These are phyloP conservation scores for Suillus ampliporus DNA, from an alignment of 768 basidiomycete genomes.

Conservation along the genomic window DNA sequence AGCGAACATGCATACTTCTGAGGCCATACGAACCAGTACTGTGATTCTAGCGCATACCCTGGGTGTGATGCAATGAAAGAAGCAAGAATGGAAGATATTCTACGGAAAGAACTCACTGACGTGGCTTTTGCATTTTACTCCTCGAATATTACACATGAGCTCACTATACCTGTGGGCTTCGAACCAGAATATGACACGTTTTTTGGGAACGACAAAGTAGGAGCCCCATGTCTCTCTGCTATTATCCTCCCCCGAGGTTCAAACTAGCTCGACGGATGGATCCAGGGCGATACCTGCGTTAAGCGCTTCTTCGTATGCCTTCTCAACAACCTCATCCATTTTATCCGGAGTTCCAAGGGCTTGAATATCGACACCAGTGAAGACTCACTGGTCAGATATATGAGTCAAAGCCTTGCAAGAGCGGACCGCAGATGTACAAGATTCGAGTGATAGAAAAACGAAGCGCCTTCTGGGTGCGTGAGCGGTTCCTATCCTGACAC, in stretches of 20 bases:
- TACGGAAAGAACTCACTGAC: background rate
- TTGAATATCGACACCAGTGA: slow-evolving; percentile 1
- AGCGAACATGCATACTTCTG: background rate
- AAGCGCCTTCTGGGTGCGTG: background rate
- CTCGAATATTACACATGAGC: background rate
- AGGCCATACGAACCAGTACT: slow-evolving; percentile 1
- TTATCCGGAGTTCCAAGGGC: background rate
- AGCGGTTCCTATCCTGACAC: slow-evolving; percentile 3
- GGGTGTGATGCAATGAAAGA: background rate
- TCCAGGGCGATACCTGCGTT: background rate
- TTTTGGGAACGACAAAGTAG: background rate
- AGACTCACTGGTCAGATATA: background rate
- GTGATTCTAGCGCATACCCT: slow-evolving; percentile 4
- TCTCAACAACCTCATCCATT: background rate
- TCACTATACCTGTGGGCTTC: background rate
- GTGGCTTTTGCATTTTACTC: background rate
- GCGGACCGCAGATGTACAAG: background rate
- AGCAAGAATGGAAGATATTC: background rate
- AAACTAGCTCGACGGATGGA: slow-evolving; percentile 1
- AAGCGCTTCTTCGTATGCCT: background rate
- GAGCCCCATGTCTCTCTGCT: background rate
- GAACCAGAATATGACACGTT: background rate
- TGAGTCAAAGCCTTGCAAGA: background rate
- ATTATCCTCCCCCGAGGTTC: background rate
- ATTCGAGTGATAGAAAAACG: background rate